These are phyloP conservation scores for Salmacisia buchloeana DNA, from an alignment of 1,284 basidiomycete genomes.

Conservation along the genomic window DNA sequence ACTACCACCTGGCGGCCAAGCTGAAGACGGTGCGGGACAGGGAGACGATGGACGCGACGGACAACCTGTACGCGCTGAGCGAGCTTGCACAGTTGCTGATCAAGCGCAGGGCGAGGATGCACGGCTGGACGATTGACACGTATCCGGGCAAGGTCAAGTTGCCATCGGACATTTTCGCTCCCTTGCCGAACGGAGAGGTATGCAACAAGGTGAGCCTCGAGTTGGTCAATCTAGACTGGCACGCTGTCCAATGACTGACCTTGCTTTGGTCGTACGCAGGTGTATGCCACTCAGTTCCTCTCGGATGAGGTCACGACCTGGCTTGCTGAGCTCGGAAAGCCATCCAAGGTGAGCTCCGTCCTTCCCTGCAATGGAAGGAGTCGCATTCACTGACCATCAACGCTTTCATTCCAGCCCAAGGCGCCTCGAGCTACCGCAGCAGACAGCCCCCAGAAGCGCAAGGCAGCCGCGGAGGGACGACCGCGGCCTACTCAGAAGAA, in stretches of 20 bases:
- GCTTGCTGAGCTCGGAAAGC: slow-evolving; percentile 8
- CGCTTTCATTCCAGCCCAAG: background rate
- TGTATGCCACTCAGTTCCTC: slow-evolving; percentile 8
- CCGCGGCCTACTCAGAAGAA: background rate
- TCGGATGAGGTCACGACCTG: slow-evolving; percentile 1
- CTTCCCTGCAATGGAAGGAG: background rate
- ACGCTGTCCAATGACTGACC: slow-evolving; percentile 14
- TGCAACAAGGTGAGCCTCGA: slow-evolving; percentile 24
- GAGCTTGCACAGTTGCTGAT: slow-evolving; percentile 86
- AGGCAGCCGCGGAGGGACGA: background rate
- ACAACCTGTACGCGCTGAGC: slow-evolving; percentile 78
- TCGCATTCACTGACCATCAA: background rate
- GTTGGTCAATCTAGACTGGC: background rate
- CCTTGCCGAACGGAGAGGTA: slow-evolving; percentile 38
- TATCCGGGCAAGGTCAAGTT: slow-evolving; percentile 76
- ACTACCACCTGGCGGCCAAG: slow-evolving; percentile 75
- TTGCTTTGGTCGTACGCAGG: slow-evolving; percentile 7
- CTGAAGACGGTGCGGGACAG: slow-evolving; percentile 80
- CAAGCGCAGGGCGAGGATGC: slow-evolving; percentile 62
- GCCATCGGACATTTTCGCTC: slow-evolving; percentile 70
- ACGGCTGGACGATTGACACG: slow-evolving; percentile 70
- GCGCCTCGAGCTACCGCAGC: background rate
- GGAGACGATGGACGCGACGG: slow-evolving; percentile 19
- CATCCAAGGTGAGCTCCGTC: background rate
- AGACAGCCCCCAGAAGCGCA: background rate